Base-by-base conservation (phyloP, 129 eudicot genomes). In the Silybum marianum region DNA sequence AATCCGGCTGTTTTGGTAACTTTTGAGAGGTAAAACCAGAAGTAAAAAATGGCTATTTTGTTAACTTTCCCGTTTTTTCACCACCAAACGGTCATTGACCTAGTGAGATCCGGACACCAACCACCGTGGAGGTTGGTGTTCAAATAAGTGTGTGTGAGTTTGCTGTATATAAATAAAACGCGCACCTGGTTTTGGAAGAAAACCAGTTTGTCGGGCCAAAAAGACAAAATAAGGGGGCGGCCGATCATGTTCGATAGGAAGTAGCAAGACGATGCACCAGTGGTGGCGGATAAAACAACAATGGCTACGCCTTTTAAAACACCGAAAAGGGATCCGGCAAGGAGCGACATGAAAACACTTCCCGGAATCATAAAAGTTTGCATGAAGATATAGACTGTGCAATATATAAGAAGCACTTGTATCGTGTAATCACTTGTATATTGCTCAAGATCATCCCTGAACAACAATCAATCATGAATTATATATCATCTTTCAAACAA, bases 331-430 rank as follows among this genome's bases (percentile, higher is more conserved):
- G 95, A 81, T 19, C 95, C 97, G n/a, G 97, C 95, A 30, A 92
- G 91, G 80, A 92, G 81, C 60, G 97, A 93, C 97, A 93, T 93
- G 72, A 93, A 93, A 21, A 93, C 88, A 14, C 95, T 93, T 69
- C 97, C 97, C 9, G 97, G 97, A 38, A 93, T 93, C 97, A 93
- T 90, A 83, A 93, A 93, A 58, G 97, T 93, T 88, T 89, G 95
- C 97, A 93, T 90, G 78, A 90, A 93, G 46, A 93, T 86, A 88
- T 90, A 93, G 65, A 90, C 90, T 71, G 81, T 69, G 70, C 91
- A 90, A 79, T 93, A 93, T 7, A 91, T 93, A 19, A 90, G 79
- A 26, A 93, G 88, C 71, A 93, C 95, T 77, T 93, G 95, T 14
- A 81, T 36, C 1, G 97, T 90, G 87, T 93, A 93, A 87, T 90